Percentiles rank a stretch among this genome's conserved stretches.
These are phyloP conservation scores for Xerocomellus intermedius DNA, from an alignment of 768 basidiomycete species.

Conservation along the genomic window DNA sequence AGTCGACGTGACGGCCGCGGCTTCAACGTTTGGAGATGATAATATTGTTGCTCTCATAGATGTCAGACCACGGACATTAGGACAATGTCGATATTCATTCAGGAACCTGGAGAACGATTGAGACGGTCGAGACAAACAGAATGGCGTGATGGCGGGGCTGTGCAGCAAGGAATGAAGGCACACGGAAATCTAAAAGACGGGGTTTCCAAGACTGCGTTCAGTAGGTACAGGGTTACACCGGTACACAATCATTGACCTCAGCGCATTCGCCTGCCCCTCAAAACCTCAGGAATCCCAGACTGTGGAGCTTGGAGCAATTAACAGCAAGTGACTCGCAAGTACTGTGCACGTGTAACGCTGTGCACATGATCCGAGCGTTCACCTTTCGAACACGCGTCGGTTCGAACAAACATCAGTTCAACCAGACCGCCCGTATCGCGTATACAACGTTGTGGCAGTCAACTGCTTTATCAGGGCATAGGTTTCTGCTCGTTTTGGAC, in stretches of 20 bases:
- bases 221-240: neutral
- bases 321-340: neutral
- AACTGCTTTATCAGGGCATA: neutral
- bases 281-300: neutral
- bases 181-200: neutral
- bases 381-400: neutral
- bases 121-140: neutral
- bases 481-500: conserved; percentile 17
- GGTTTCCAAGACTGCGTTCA: neutral
- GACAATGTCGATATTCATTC: neutral
- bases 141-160: neutral
- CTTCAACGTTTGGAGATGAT: too few species aligned
- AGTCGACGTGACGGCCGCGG: too few species aligned
- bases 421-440: neutral
- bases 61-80: neutral
- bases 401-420: neutral
- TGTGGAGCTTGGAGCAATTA: neutral
- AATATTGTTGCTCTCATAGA: too few species aligned
- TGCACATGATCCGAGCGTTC: conserved; percentile 1
- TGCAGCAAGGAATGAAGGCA: neutral
- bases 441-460: neutral
- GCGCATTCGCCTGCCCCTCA: neutral
- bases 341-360: neutral
- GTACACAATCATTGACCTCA: neutral
- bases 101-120: neutral